Evolutionary conservation across 257 asterid genomes (phyloP), one percentile per base, ranked within the genome.

Genomic region (Schizonepeta tenuifolia): DNA sequence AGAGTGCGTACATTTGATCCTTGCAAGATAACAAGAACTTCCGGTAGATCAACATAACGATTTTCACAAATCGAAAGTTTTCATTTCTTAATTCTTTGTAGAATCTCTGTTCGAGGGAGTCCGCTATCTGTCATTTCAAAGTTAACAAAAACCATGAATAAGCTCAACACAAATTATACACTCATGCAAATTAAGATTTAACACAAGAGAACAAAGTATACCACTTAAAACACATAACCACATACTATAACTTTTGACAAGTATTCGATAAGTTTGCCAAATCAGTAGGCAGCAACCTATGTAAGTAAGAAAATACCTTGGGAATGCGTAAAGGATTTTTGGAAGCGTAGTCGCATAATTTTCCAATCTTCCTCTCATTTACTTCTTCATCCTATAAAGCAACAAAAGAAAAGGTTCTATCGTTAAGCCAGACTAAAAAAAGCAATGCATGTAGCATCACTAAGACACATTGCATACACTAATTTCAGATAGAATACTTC

Each of bases 321-420:
- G 99, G 99, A 75, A 95, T 95, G 69, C 99, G 97, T 86, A 90
- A 65, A 56, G 99, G 99, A 83, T 95, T 95, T 80, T 92, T 95
- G 0, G 88, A 85, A 69, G 95, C 98, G 78, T 95, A 95, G 72
- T 95, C 99, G 66, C 99, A 92, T 76, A 95, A 80, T 85, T 95
- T 95, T 47, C 91, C 96, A 62, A 95, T 95, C 86, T 85, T 91
- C 82, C 98, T 82, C 63, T 94, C 96, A 83, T 90, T 94, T 38
- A 91, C 90, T 79, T 90, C 96, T 86, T 90, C 98, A 21, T 86
- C 98, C 98, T 94, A 78, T 43, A 81, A 75, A 70, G 51, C 61
- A 75, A 75, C 40, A 47, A 47, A 63, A 65, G 49, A 54, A 68
- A 44, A 53, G 61, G 76, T 58, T 68, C 21, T 43, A 59, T 22